A percentile compares a stretch with the other conserved stretches of the same genome.
phyloP scores from a whole-genome alignment of 2,329 filamentous ascomycete genomes.

The Colletotrichum brevisporum region DNA sequence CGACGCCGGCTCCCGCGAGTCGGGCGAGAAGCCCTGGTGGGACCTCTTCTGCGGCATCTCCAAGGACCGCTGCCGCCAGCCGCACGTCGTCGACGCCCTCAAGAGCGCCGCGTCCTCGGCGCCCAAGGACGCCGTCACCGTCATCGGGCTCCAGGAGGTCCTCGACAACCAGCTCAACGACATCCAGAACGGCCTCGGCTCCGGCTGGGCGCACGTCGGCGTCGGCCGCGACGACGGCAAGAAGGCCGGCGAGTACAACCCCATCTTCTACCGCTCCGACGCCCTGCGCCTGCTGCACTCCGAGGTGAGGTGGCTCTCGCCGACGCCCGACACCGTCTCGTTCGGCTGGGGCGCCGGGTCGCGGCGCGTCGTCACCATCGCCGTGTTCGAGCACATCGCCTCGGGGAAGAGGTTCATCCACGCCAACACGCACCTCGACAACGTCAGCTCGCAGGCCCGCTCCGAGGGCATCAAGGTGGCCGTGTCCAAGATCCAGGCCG shows the following conservation, averaged over 20 bases:
- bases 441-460: constrained; percentile 59
- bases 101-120: constrained; percentile 63
- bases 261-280: constrained; percentile 71
- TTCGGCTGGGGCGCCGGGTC: constrained; percentile 69
- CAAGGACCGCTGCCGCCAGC: constrained; percentile 59
- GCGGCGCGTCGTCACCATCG: constrained; percentile 64
- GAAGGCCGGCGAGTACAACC: constrained; percentile 73
- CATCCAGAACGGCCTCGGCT: constrained; percentile 65
- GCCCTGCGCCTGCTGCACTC: constrained; percentile 66
- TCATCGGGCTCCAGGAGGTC: constrained; percentile 80
- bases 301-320: constrained; percentile 73
- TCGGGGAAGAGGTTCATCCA: constrained; percentile 57
- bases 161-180: constrained; percentile 73
- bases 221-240: constrained; percentile 70
- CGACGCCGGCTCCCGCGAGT: constrained; percentile 65
- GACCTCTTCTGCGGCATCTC: constrained; percentile 44
- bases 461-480: constrained; percentile 61
- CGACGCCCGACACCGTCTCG: constrained; percentile 69
- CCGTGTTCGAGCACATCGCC: constrained; percentile 58
- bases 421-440: constrained; percentile 68
- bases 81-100: constrained; percentile 70
- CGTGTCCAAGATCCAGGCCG: constrained; percentile 50
- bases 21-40: constrained; percentile 72
- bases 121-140: constrained; percentile 55
- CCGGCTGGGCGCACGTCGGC: constrained; percentile 64